Base-by-base conservation (phyloP, 2,329 filamentous ascomycete species). In the Atkinsonella hypoxylon region DNA sequence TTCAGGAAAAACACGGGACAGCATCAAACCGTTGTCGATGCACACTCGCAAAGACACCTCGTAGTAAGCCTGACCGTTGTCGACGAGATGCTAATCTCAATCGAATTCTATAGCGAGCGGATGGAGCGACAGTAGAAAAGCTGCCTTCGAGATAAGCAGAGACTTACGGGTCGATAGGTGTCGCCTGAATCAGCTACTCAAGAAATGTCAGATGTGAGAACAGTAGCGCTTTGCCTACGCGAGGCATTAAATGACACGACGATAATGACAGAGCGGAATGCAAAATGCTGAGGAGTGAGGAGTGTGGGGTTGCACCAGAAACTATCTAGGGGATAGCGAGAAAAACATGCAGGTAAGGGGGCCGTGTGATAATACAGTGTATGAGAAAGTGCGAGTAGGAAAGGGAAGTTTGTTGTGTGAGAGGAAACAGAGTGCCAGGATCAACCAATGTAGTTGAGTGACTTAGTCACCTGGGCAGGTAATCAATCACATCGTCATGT, bases 141-240 rank as follows among this genome's bases (percentile, higher is more conserved):
- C 20, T 12, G 38, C n/a, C 30, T n/a, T 34, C 45, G 30, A 48
- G 49, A 51, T 36, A 49, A 7, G 26, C 32, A 42, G 36, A 39
- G 52, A 75, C 75, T 77, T 68, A 77, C 78, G 62, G 77, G 76
- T 66, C 78, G 76, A 67, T 81, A 81, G 57, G 70, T 81, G 62
- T 81, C 77, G 67, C 75, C 75, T 60, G 75, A 73, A 61, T 81
- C 78, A 65, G 78, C 78, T 81, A 67, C 61, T 67, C 57, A 65
- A 56, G 55, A 61, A 56, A 60, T 48, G 70, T 72, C 70, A 76
- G 70, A 71, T 64, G 55, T 53, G 53, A 52, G 53, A 58, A 56
- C 58, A 58, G 42, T 18, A 34, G 26, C 11, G 41, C 32, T 7
- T 41, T 43, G 43, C 36, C 41, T 26, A 20, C 11, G 26, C 40